Base-by-base conservation (phyloP, 1,139 yeast species). In the Pichia cactophila region DNA sequence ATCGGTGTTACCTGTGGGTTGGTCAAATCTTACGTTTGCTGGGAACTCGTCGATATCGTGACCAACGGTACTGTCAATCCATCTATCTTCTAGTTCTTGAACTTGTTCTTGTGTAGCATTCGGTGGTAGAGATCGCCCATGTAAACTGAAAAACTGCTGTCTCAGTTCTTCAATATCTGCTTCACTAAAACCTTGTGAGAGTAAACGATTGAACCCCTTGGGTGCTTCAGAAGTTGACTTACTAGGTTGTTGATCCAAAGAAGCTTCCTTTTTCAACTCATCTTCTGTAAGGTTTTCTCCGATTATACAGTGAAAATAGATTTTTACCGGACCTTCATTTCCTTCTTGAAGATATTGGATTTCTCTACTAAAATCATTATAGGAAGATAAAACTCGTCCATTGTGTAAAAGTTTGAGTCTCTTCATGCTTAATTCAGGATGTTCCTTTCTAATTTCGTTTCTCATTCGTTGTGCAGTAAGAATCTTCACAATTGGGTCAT, bases 1-100 rank as follows among this genome's bases (percentile, higher is more conserved):
- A 29, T 39, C 35, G n/a, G 28, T 26, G 14, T 37, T 36, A n/a
- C 41, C 33, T 7, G 14, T 33, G 7, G 26, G 33, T n/a, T 23
- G 31, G 26, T 41, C 16, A 11, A 49, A 40, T 5, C 55, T 37
- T 31, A 59, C 37, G 40, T 59, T 57, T 9, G 61, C 63, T 17
- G 65, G 68, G 40, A 69, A 70, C 39, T 70, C 73, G 54, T 73
- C 66, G 58, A 71, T 60, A 59, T 75, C 66, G 58, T 71, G 61
- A 47, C 67, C 74, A 8, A 80, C 88, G 0, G 92, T 84, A 45
- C 86, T 81, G 59, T 89, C 95, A 53, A 89, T 86, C 96, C 96
- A 89, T 51, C 89, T 73, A 58, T 89, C 97, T 62, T 89, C 97
- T 55, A 88, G 65, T 54, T 82, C 84, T 46, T 88, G 64, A 6